These are phyloP conservation scores for Mrakia frigida DNA, from an alignment of 768 basidiomycete genomes.

Conservation along the genomic window DNA sequence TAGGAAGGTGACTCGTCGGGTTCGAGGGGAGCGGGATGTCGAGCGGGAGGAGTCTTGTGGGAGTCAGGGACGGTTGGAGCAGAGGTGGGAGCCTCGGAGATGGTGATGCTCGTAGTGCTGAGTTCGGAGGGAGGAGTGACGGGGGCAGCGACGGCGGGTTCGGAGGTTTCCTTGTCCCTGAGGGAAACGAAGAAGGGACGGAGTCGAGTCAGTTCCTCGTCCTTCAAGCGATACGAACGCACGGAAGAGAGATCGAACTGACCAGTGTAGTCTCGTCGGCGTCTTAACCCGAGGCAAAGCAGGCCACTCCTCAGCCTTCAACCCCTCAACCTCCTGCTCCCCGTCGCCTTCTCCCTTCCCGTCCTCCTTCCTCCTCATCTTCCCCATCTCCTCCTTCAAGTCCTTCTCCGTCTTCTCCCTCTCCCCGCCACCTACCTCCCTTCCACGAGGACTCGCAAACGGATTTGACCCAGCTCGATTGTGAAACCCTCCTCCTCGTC, in stretches of 20 bases:
- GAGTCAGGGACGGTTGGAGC: background rate
- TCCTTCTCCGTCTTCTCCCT: background rate
- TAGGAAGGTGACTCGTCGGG: background rate
- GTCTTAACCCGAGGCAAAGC: slow-evolving; percentile 1
- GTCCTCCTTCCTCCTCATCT: background rate
- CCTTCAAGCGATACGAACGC: background rate
- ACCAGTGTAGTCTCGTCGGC: slow-evolving; percentile 4
- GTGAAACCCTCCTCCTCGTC: background rate
- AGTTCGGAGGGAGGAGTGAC: background rate
- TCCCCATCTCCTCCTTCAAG: background rate
- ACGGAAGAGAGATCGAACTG: background rate
- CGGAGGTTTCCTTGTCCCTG: background rate
- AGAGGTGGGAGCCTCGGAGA: background rate
- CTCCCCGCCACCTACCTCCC: background rate
- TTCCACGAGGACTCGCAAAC: too few relatives aligned
- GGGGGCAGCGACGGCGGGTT: background rate
- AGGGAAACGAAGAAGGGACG: background rate
- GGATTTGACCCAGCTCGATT: background rate
- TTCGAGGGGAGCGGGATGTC: background rate
- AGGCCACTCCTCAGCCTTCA: slow-evolving; percentile 11
- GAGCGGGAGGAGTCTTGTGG: background rate
- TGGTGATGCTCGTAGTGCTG: background rate
- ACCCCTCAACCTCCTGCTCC: background rate
- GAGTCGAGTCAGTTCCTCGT: background rate
- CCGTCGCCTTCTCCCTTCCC: background rate